phyloP scores from a whole-genome alignment of 768 basidiomycete genomes.

The Tubosaeta brunneosetosa region DNA sequence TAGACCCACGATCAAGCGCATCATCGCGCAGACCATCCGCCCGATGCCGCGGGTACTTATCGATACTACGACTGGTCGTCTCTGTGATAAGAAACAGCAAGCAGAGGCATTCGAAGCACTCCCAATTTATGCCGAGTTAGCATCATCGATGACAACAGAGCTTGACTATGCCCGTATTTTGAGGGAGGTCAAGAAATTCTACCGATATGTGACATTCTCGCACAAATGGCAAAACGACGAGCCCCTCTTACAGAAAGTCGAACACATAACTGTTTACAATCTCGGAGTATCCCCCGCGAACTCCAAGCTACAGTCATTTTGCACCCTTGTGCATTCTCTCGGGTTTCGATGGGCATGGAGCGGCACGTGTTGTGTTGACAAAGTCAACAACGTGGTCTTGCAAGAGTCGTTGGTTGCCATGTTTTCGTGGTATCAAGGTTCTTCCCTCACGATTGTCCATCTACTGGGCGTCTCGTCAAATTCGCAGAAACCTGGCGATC shows the following conservation, averaged over 20 bases:
- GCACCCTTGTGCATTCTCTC: not conserved
- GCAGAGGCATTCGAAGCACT: not conserved
- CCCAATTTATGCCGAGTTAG: not conserved
- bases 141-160: not conserved
- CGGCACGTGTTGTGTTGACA: constrained; percentile 9
- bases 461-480: constrained; percentile 1
- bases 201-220: constrained; percentile 5
- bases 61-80: constrained; percentile 1
- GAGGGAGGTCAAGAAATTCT: not conserved
- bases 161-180: not conserved
- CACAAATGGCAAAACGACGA: constrained; percentile 1
- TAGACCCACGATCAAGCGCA: not conserved
- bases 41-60: constrained; percentile 1
- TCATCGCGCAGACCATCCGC: not conserved
- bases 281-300: not conserved
- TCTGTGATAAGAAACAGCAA: not conserved
- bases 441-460: not conserved
- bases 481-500: not conserved
- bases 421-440: constrained; percentile 10
- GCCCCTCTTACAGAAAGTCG: not conserved
- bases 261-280: not conserved
- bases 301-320: not conserved
- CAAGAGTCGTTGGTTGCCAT: constrained; percentile 10
- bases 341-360: not conserved
- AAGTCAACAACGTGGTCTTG: not conserved